Evolutionary conservation across 2,329 filamentous ascomycete genomes (phyloP).

Genomic region (Ceratocystis cacaofunesta): DNA sequence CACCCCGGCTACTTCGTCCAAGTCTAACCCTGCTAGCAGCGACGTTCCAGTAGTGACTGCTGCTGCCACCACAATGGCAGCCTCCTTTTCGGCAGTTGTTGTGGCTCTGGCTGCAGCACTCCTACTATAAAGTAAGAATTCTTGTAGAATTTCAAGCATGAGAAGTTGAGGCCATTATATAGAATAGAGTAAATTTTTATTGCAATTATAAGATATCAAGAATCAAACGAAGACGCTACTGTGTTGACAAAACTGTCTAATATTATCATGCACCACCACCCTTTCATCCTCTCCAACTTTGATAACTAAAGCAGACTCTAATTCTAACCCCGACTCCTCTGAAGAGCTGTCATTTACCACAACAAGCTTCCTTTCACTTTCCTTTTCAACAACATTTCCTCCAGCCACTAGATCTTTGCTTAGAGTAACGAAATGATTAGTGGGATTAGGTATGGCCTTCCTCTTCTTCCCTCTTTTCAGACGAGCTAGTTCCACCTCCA

Average conservation of each 20-base stretch:
- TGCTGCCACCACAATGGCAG: not conserved
- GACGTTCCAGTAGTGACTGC: conserved; percentile 2
- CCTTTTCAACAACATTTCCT: too few species aligned
- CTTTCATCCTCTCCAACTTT: too few species aligned
- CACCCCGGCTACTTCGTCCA: not conserved
- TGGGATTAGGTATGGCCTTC: too few species aligned
- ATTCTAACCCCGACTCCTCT: too few species aligned
- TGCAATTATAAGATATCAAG: not conserved
- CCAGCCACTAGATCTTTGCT: too few species aligned
- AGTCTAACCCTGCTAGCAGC: not conserved
- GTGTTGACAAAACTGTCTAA: not conserved
- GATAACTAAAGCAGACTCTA: too few species aligned
- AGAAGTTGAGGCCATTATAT: not conserved
- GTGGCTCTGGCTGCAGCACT: not conserved
- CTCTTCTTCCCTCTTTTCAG: too few species aligned
- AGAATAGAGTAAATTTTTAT: not conserved
- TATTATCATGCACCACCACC: not conserved
- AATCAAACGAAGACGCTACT: not conserved
- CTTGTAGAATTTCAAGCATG: not conserved
- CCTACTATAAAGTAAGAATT: not conserved
- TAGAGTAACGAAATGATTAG: too few species aligned
- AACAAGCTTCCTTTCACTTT: too few species aligned
- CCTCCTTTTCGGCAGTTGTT: not conserved
- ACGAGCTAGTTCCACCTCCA: too few species aligned
- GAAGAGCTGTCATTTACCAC: too few species aligned